A percentile compares a stretch with the other conserved stretches of the same genome.
These are phyloP conservation scores for Alloascoidea hylecoeti DNA, from an alignment of 805 yeast species.

Conservation along the genomic window DNA sequence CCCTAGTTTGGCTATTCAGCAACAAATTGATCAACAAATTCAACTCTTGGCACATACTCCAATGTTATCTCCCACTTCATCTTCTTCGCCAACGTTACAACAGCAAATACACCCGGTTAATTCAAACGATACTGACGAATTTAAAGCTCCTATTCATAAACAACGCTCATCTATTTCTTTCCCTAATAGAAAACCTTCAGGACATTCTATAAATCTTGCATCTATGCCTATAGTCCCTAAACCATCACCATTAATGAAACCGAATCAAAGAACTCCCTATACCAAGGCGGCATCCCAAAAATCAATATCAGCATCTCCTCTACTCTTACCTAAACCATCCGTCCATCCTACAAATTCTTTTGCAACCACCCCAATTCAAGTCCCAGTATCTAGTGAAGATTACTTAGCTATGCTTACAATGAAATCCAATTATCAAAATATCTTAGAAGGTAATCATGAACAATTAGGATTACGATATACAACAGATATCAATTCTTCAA, in stretches of 20 bases:
- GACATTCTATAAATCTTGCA: background rate
- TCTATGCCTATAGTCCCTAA: background rate
- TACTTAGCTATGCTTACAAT: slow-evolving; percentile 16
- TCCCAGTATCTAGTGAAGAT: background rate
- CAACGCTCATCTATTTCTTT: background rate
- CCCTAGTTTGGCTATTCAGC: background rate
- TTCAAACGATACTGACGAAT: too few species aligned
- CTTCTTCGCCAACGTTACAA: background rate
- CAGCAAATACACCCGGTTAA: too few species aligned
- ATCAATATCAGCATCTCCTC: background rate
- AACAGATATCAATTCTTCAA: slow-evolving; percentile 20
- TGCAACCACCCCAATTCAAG: too few species aligned
- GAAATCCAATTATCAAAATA: slow-evolving; percentile 27
- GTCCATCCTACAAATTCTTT: too few species aligned
- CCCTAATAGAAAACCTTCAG: background rate
- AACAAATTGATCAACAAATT: slow-evolving; percentile 1
- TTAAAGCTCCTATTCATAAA: too few species aligned
- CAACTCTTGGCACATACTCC: background rate
- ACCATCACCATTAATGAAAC: background rate
- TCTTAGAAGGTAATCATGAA: slow-evolving; percentile 25
- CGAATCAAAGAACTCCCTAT: background rate
- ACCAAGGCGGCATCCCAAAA: background rate
- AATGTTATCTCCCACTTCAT: background rate
- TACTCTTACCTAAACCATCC: too few species aligned
- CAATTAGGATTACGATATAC: slow-evolving; percentile 26